These are phyloP conservation scores for Bipolaris bicolor DNA, from an alignment of 2,329 filamentous ascomycete species.

Conservation along the genomic window DNA sequence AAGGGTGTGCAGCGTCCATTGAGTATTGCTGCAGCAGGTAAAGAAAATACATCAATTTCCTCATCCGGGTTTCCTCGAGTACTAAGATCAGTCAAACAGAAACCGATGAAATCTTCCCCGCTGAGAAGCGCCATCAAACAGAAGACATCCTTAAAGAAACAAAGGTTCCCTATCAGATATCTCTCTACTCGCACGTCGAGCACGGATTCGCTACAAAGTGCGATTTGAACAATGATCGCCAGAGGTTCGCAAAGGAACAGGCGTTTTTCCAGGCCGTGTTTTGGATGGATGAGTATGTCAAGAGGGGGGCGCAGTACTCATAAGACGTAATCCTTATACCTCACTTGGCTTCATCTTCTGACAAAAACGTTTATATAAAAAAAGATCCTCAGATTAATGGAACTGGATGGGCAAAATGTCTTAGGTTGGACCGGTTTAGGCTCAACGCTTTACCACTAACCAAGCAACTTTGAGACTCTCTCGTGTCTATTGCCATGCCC, in stretches of 20 bases:
- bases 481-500: too few species aligned
- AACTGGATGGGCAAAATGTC: too few species aligned
- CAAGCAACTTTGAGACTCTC: too few species aligned
- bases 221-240: conserved; percentile 63
- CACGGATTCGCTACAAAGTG: conserved; percentile 79
- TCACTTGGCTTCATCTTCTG: too few species aligned
- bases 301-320: conserved; percentile 28
- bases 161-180: conserved; percentile 73
- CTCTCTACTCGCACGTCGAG: conserved; percentile 70
- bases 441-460: too few species aligned
- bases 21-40: conserved; percentile 67
- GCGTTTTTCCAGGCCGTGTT: conserved; percentile 77
- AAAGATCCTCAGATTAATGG: too few species aligned
- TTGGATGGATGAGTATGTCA: conserved; percentile 75
- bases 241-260: conserved; percentile 78
- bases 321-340: not conserved
- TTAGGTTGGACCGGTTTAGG: too few species aligned
- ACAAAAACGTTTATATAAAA: too few species aligned
- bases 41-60: not conserved
- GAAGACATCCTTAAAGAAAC: conserved; percentile 65
- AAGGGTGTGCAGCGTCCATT: conserved; percentile 62
- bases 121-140: conserved; percentile 60
- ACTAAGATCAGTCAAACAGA: conserved; percentile 48
- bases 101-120: conserved; percentile 65
- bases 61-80: too few species aligned